A percentile compares a stretch with the other conserved stretches of the same genome.
Conservation (phyloP, 371 early-diverging fungal genomes). For the Chytridium lagenaria region DNA sequence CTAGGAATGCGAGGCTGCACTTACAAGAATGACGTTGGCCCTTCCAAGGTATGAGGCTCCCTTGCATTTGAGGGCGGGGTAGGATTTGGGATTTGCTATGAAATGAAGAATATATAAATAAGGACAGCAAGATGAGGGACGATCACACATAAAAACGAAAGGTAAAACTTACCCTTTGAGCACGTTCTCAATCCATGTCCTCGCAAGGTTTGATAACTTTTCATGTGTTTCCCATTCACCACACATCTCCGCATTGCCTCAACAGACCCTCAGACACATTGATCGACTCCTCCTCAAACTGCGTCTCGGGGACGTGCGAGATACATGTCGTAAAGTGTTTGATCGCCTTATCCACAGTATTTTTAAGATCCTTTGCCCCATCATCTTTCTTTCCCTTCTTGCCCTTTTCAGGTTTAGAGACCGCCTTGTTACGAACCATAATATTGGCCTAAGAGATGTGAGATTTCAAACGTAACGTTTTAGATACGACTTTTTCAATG, state of each 20-base stretch:
- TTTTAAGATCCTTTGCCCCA: background rate
- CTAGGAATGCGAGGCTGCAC: background rate
- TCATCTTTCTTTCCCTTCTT: background rate
- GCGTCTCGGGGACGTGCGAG: background rate
- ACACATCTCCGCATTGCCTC: background rate
- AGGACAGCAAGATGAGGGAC: too few species aligned
- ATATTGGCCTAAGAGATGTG: too few species aligned
- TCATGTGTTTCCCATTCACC: background rate
- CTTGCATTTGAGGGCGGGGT: background rate
- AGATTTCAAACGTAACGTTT: too few species aligned
- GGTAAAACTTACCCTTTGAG: constrained; percentile 1
- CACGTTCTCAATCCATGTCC: background rate
- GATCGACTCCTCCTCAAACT: background rate
- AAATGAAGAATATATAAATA: background rate
- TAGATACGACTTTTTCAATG: constrained; percentile 29
- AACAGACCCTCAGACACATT: background rate
- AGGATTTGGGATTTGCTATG: background rate
- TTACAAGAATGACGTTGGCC: constrained; percentile 2
- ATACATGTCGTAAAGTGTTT: background rate
- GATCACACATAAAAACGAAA: too few species aligned
- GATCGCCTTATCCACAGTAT: background rate
- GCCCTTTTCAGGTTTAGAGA: too few species aligned
- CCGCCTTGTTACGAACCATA: too few species aligned
- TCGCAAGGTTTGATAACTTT: background rate
- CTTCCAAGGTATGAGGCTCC: background rate